phyloP scores from a whole-genome alignment of 345 rosid genomes.

The Rhodomyrtus tomentosa region DNA sequence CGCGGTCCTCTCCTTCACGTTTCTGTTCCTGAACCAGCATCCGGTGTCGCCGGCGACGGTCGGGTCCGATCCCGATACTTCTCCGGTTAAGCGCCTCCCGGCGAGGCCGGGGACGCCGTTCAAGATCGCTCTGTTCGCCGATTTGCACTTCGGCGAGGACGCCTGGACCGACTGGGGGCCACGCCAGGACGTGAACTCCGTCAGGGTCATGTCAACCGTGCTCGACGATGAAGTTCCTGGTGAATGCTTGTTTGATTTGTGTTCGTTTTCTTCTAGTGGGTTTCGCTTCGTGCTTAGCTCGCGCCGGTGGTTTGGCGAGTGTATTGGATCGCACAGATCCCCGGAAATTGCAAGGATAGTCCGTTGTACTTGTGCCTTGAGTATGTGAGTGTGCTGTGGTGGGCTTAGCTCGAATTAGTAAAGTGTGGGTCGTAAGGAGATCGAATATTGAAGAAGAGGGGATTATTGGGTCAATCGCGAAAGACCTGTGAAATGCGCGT shows the following conservation, averaged over 20 bases:
- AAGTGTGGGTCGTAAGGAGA: neutral
- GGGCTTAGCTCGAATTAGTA: neutral
- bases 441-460: neutral
- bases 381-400: neutral
- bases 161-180: slow-evolving; percentile 82
- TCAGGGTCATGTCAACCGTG: slow-evolving; percentile 48
- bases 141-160: slow-evolving; percentile 73
- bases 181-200: slow-evolving; percentile 44
- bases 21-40: neutral
- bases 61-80: neutral
- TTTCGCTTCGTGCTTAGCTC: neutral
- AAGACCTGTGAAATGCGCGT: neutral
- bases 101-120: slow-evolving; percentile 23
- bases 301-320: neutral
- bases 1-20: neutral
- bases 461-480: neutral
- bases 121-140: slow-evolving; percentile 63
- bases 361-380: neutral
- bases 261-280: neutral
- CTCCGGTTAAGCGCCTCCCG: slow-evolving; percentile 12
- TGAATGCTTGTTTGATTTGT: neutral
- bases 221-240: slow-evolving; percentile 61
- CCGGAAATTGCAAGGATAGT: neutral
- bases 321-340: neutral
- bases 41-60: neutral